Conservation (phyloP, 352 stramenopile species). For the Peronospora belbahrii region DNA sequence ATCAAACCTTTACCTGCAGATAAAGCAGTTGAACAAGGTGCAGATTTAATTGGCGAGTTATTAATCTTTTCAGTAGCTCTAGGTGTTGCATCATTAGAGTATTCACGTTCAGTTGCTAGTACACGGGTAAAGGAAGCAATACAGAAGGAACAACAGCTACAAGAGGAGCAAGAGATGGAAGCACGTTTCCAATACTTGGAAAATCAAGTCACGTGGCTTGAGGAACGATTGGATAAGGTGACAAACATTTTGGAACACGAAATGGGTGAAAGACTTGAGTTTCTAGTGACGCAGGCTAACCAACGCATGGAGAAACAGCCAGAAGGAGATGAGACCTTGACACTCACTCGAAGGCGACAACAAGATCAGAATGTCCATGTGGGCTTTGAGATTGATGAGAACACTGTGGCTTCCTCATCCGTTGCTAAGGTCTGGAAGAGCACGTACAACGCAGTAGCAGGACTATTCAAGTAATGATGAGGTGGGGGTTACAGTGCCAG, state of each 20-base stretch:
- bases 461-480: constrained; percentile 33
- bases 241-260: constrained; percentile 32
- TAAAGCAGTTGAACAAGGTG: constrained; percentile 69
- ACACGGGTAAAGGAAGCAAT: constrained; percentile 51
- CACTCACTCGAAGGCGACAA: constrained; percentile 7
- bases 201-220: constrained; percentile 38
- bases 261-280: constrained; percentile 11
- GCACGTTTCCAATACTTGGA: constrained; percentile 47
- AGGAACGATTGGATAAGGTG: constrained; percentile 31
- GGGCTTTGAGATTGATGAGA: constrained; percentile 26
- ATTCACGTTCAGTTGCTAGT: constrained; percentile 53
- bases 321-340: constrained; percentile 3
- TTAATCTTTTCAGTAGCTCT: constrained; percentile 78
- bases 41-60: constrained; percentile 66
- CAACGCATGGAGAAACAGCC: constrained; percentile 1
- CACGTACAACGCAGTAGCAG: constrained; percentile 25
- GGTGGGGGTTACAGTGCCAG: neutral
- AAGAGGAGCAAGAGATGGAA: constrained; percentile 40
- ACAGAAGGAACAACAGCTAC: constrained; percentile 36
- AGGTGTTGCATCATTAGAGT: constrained; percentile 62
- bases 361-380: constrained; percentile 22
- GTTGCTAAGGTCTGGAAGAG: constrained; percentile 14
- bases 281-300: constrained; percentile 4
- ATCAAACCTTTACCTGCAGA: constrained; percentile 70
- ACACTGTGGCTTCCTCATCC: constrained; percentile 14